These are phyloP conservation scores for Pseudogymnoascus sp. DNA, from an alignment of 2,329 filamentous ascomycete species.

Conservation along the genomic window DNA sequence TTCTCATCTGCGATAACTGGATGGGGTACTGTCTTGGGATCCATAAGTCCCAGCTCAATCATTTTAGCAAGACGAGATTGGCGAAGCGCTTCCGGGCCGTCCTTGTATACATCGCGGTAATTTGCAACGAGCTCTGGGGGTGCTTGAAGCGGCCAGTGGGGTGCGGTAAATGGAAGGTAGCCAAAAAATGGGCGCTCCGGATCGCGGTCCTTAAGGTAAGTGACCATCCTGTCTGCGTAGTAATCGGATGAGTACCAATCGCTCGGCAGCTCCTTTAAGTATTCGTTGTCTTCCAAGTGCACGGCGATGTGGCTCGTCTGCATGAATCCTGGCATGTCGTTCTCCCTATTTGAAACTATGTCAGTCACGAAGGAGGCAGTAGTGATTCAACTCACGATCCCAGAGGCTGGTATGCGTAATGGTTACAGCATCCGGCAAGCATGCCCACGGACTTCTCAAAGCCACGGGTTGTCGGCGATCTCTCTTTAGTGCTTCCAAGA, in stretches of 20 bases:
- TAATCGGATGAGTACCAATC: conserved; percentile 47
- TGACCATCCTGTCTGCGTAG: conserved; percentile 44
- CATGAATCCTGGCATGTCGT: conserved; percentile 28
- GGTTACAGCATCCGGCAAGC: conserved; percentile 44
- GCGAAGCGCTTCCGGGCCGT: conserved; percentile 41
- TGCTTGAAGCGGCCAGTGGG: conserved; percentile 56
- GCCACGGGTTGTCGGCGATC: conserved; percentile 41
- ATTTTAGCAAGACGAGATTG: conserved; percentile 37
- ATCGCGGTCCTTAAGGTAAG: conserved; percentile 41
- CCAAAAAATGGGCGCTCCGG: conserved; percentile 45
- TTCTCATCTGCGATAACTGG: conserved; percentile 29
- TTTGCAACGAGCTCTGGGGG: conserved; percentile 40
- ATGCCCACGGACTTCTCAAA: conserved; percentile 47
- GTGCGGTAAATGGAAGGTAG: conserved; percentile 54
- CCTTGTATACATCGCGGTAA: conserved; percentile 42
- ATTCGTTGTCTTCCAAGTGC: conserved; percentile 6
- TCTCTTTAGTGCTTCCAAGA: conserved; percentile 42
- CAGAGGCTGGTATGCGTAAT: conserved; percentile 31
- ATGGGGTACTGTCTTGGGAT: conserved; percentile 35
- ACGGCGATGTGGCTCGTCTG: conserved; percentile 33
- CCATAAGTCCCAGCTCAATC: conserved; percentile 37
- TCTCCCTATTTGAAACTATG: not conserved
- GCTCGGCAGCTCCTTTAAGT: conserved; percentile 29
- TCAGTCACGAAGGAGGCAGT: not conserved
- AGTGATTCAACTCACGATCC: not conserved